A percentile compares a stretch with the other conserved stretches of the same genome.
Evolutionary conservation across 345 rosid genomes (phyloP).

Genomic region (Salix koriyanagi): DNA sequence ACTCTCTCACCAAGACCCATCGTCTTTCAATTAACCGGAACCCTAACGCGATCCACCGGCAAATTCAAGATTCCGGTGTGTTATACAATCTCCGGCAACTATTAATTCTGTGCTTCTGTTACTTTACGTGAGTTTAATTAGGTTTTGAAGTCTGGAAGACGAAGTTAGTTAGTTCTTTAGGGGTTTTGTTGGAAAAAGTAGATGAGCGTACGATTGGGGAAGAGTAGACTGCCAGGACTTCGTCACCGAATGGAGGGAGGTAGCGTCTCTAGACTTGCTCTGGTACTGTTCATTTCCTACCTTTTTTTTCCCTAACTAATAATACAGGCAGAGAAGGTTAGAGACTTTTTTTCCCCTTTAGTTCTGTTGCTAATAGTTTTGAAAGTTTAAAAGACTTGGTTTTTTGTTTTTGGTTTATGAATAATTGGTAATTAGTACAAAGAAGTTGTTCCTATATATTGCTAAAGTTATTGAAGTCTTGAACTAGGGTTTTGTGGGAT

Average conservation of each 20-base stretch:
- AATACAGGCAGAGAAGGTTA: conserved; percentile 19
- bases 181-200: conserved; percentile 32
- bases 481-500: conserved; percentile 6
- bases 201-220: conserved; percentile 61
- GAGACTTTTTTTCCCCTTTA: neutral
- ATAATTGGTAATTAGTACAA: neutral
- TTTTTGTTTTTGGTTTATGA: neutral
- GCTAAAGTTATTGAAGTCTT: conserved; percentile 1
- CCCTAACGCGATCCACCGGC: conserved; percentile 63
- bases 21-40: conserved; percentile 50
- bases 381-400: neutral
- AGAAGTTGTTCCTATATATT: neutral
- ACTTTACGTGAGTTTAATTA: neutral
- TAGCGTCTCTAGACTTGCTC: conserved; percentile 86
- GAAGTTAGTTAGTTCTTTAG: conserved; percentile 8
- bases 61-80: conserved; percentile 49
- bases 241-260: conserved; percentile 99
- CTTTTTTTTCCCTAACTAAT: conserved; percentile 15
- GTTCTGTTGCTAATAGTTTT: neutral
- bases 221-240: conserved; percentile 54
- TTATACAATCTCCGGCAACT: conserved; percentile 3
- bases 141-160: conserved; percentile 1
- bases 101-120: conserved; percentile 2
- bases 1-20: neutral
- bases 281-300: conserved; percentile 77